Evolutionary conservation across 139 green algal species (phyloP).

Genomic region (Chlorella ohadii): DNA sequence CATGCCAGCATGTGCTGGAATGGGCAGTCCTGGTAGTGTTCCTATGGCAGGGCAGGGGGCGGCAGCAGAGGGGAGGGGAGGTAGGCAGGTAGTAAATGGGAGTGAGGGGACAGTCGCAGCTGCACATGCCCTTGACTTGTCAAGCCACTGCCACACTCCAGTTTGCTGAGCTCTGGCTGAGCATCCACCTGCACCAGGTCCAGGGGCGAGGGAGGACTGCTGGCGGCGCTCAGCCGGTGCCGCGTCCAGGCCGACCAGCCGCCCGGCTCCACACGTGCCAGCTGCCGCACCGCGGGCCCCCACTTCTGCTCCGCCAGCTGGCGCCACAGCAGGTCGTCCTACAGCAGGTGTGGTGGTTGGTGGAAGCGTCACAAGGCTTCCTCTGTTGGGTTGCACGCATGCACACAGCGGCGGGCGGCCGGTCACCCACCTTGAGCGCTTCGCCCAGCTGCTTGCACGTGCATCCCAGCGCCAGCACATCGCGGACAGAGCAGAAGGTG

Average conservation of each 20-base stretch:
- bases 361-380: no score
- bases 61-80: neutral
- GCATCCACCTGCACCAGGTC: slow-evolving; percentile 54
- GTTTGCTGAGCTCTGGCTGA: no score
- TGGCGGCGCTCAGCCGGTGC: slow-evolving; percentile 29
- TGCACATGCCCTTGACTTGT: no score
- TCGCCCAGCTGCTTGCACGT: neutral
- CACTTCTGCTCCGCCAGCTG: slow-evolving; percentile 45
- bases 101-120: no score
- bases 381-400: no score
- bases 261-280: slow-evolving; percentile 1
- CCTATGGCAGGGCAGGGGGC: neutral
- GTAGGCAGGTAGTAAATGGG: no score
- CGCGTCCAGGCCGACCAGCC: slow-evolving; percentile 29
- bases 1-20: slow-evolving; percentile 23
- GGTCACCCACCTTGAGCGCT: slow-evolving; percentile 5
- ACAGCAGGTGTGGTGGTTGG: neutral
- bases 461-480: slow-evolving; percentile 30
- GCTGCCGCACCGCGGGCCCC: slow-evolving; percentile 3
- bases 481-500: neutral
- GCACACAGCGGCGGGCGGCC: no score
- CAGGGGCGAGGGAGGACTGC: slow-evolving; percentile 32
- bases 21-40: slow-evolving; percentile 21
- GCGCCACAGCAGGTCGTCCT: slow-evolving; percentile 45
- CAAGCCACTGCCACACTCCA: no score